Evolutionary conservation across 1,284 basidiomycete genomes (phyloP), one percentile per base, ranked within the genome.

Genomic region (Salmacisia buchloeana): DNA sequence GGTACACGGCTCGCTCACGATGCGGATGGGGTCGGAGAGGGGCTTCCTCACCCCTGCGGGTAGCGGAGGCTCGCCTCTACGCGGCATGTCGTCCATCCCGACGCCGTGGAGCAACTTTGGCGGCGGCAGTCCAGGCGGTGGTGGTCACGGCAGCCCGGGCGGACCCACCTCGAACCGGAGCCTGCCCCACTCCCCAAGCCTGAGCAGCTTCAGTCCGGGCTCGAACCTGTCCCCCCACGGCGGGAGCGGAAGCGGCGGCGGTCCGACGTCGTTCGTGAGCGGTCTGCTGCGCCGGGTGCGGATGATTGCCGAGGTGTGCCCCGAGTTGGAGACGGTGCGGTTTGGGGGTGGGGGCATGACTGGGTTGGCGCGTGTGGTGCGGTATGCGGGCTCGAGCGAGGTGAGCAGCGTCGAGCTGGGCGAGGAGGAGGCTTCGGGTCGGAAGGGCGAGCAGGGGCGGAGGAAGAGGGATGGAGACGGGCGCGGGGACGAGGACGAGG

Each of bases 251-350:
- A n/a, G 27, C 18, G 49, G 49, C 13, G 23, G 29, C 15, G 49
- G 49, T 13, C 29, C 29, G 29, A 54, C 34, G 49, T 56, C 62
- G 1, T 63, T 63, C n/a, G 49, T 63, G 6, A n/a, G 58, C 18
- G n/a, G 25, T 10, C 43, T 63, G 9, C 58, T 60, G 31, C 39
- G 41, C 15, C 43, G 38, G 33, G 57, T 39, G 9, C 27, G 35
- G 15, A 59, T 63, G 62, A 12, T 63, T 10, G 62, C 62, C 21
- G 18, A 45, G 2, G 58, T 60, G 34, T 63, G 62, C 27, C 57
- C 62, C 5, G n/a, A 38, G 39, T 43, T 63, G 10, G 31, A 34
- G 13, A 31, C 29, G 43, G 45, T 63, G 27, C 34, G 46, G 5
- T 63, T 63, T 21, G 62, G 62, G 4, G 45, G 34, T 33, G 58